Evolutionary conservation across 2,329 filamentous ascomycete species (phyloP).

Genomic region (Aureobasidium leucospermi): DNA sequence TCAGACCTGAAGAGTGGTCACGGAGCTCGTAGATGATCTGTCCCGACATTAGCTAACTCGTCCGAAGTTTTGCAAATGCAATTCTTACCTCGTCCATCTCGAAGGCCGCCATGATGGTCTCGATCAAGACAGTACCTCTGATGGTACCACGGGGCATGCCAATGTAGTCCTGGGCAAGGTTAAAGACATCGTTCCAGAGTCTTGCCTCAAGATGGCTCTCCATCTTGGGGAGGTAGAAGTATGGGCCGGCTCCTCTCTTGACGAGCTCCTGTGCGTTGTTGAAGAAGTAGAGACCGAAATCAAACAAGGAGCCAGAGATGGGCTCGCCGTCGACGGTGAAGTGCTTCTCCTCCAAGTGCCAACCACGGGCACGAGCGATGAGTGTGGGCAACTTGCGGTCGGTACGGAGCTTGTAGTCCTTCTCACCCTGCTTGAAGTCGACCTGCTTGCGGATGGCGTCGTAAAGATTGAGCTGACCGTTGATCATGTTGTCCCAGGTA

Average conservation of each 20-base stretch:
- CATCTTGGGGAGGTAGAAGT: constrained; percentile 98
- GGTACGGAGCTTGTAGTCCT: constrained; percentile 95
- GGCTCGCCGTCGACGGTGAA: constrained; percentile 91
- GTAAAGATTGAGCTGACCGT: constrained; percentile 94
- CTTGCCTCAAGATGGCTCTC: constrained; percentile 95
- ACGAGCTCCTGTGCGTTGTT: constrained; percentile 91
- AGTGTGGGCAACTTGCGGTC: constrained; percentile 82
- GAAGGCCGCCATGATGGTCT: constrained; percentile 95
- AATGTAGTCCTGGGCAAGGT: constrained; percentile 87
- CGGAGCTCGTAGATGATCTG: constrained; percentile 96
- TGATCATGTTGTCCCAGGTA: constrained; percentile 99
- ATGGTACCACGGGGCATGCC: constrained; percentile 86
- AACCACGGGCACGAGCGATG: constrained; percentile 89
- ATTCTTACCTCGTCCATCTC: constrained; percentile 82
- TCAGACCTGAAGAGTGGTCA: constrained; percentile 90
- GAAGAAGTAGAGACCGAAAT: constrained; percentile 99
- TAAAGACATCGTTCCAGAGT: constrained; percentile 98
- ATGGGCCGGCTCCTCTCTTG: constrained; percentile 76
- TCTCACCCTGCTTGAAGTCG: constrained; percentile 90
- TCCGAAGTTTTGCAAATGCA: too few species aligned
- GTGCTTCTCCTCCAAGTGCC: constrained; percentile 98
- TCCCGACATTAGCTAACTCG: neutral
- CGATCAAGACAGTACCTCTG: constrained; percentile 89
- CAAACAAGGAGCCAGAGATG: constrained; percentile 86
- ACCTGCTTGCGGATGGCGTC: constrained; percentile 89